Evolutionary conservation across 2,329 filamentous ascomycete species (phyloP).

Genomic region (Pezicula neosporulosa): DNA sequence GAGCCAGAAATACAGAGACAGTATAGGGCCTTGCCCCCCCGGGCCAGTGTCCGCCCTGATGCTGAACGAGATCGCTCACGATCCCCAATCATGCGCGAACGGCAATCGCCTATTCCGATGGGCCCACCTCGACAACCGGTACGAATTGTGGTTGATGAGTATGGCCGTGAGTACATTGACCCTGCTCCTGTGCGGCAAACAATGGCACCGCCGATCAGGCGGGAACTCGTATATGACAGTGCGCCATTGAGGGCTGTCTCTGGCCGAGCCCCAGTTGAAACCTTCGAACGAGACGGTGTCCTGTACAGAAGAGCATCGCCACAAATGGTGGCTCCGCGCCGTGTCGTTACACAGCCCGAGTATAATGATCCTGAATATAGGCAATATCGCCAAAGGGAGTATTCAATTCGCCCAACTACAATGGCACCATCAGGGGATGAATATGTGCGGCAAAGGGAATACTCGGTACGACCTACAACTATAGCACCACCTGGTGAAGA

Average conservation of each 20-base stretch:
- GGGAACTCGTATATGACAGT: slow-evolving; percentile 65
- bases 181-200: slow-evolving; percentile 50
- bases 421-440: not conserved
- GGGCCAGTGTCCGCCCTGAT: slow-evolving; percentile 47
- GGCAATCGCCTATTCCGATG: slow-evolving; percentile 43
- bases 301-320: slow-evolving; percentile 49
- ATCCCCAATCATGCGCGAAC: slow-evolving; percentile 42
- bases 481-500: slow-evolving; percentile 25
- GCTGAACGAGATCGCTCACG: slow-evolving; percentile 44
- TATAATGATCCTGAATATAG: slow-evolving; percentile 45
- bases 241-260: slow-evolving; percentile 23
- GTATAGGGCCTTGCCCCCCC: slow-evolving; percentile 41
- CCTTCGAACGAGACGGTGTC: slow-evolving; percentile 25
- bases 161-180: slow-evolving; percentile 75
- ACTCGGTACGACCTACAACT: slow-evolving; percentile 2
- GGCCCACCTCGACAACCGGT: slow-evolving; percentile 45
- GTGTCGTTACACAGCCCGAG: slow-evolving; percentile 62
- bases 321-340: slow-evolving; percentile 43
- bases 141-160: slow-evolving; percentile 77
- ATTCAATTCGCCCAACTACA: slow-evolving; percentile 27
- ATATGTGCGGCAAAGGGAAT: not conserved
- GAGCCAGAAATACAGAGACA: slow-evolving; percentile 32
- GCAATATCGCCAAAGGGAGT: slow-evolving; percentile 54
- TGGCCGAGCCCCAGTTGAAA: slow-evolving; percentile 20
- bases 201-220: slow-evolving; percentile 44